Conservation (phyloP, 179 eudicot species). For the Beta macrorhiza region DNA sequence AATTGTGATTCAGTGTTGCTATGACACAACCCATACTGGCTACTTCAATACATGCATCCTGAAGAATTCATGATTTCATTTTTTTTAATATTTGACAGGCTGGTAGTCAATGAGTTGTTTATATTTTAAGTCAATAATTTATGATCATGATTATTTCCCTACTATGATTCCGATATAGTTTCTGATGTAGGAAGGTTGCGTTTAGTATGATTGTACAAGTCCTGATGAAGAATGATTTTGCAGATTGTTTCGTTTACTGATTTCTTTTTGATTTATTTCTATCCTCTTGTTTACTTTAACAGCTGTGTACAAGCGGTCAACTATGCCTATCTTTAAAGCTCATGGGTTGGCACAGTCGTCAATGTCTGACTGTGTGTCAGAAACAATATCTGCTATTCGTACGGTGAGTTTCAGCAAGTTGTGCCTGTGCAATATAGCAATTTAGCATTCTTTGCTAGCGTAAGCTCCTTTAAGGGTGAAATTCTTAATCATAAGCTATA, state of each 20-base stretch:
- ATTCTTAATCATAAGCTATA: conserved; percentile 2
- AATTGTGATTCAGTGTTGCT: too few relatives aligned
- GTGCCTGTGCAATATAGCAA: not conserved
- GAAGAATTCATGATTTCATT: too few relatives aligned
- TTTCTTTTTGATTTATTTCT: conserved; percentile 6
- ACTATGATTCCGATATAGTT: not conserved
- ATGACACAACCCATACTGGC: too few relatives aligned
- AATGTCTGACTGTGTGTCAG: conserved; percentile 91
- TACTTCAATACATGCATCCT: too few relatives aligned
- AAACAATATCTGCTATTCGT: conserved; percentile 93
- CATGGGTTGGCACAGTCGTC: conserved; percentile 80
- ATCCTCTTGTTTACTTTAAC: conserved; percentile 20
- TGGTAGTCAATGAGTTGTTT: too few relatives aligned
- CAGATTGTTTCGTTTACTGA: not conserved
- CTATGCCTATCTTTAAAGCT: conserved; percentile 81
- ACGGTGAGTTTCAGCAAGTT: conserved; percentile 62
- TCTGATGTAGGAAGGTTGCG: not conserved
- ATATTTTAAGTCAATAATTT: too few relatives aligned
- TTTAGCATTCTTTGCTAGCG: not conserved
- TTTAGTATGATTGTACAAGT: not conserved
- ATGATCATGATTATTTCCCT: not conserved
- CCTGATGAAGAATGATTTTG: not conserved
- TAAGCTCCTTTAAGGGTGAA: conserved; percentile 3
- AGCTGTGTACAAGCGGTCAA: conserved; percentile 94
- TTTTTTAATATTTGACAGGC: too few relatives aligned